Evolutionary conservation across 164 flowering plant genomes (phyloP), one percentile per base, ranked within the genome.

Genomic region (Tetrastigma voinierianum): DNA sequence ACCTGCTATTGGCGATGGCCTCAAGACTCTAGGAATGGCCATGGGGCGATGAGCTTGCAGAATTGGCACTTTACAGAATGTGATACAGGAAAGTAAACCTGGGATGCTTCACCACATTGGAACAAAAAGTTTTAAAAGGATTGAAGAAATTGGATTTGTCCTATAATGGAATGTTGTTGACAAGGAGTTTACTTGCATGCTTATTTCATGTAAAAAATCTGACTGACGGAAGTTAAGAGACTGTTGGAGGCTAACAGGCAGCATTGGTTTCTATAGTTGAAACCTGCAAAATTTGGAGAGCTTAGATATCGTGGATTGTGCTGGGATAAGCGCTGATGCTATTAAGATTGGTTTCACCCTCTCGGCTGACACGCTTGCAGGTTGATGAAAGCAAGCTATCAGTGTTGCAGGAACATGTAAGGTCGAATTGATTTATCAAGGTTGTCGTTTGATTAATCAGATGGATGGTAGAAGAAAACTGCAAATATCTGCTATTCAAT

Each of bases 381-480:
- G 87, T 93, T 2, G 98, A 93, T 59, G 81, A 85, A 23, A 58
- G 69, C 60, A 90, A 89, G 82, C 48, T 93, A 45, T 79, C 95
- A 0, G 82, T 52, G 78, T 23, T 73, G 88, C 86, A 1, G 86
- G 66, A 68, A 59, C 45, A 2, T 72, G 73, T n/a, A 86, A 82
- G 74, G 1, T 66, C 71, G 0, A 46, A 54, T 51, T 87, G 77
- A 61, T 75, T 61, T 40, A 77, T 91, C 13, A 80, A 87, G 76
- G 67, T 82, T 43, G 69, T 74, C 59, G 67, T 13, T 51, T 84
- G 73, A 74, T 73, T 55, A 62, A 57, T 24, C 15, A 54, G n/a
- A 69, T 46, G 16, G 54, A 32, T 44, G 32, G 49, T 17, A 43
- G 53, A 62, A 46, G 40, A n/a, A n/a, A 25, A 15, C 10, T 9